A percentile compares a stretch with the other conserved stretches of the same genome.
Conservation (phyloP, 192 early-diverging fungal species). For the Chytriomyces confervae region DNA sequence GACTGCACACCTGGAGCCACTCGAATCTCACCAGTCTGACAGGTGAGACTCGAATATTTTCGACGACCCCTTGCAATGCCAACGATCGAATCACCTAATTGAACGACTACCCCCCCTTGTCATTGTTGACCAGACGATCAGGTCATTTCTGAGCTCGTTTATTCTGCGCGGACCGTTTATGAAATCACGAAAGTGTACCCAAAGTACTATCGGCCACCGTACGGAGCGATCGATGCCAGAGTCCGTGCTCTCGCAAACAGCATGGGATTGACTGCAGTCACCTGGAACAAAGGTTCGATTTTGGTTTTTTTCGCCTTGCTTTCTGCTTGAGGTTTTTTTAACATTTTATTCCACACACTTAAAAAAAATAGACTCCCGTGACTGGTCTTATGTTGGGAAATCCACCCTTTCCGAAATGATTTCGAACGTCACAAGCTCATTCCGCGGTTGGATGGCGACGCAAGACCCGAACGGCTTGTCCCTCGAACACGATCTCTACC, state of each 20-base stretch:
- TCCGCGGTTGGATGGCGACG: constrained; percentile 4
- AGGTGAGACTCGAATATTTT: background rate
- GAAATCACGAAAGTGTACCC: constrained; percentile 56
- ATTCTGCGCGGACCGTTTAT: constrained; percentile 60
- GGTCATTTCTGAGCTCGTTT: constrained; percentile 63
- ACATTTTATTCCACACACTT: too few relatives aligned
- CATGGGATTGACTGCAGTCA: constrained; percentile 52
- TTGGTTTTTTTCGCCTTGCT: too few relatives aligned
- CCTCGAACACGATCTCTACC: constrained; percentile 16
- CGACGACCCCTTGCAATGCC: background rate
- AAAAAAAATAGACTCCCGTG: too few relatives aligned
- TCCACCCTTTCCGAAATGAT: background rate
- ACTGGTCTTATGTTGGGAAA: constrained; percentile 22
- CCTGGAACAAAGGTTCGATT: constrained; percentile 42
- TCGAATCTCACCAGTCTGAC: background rate
- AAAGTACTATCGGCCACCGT: constrained; percentile 65
- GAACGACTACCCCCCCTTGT: background rate
- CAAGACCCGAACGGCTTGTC: background rate
- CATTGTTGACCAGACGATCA: constrained; percentile 42
- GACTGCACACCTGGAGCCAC: background rate
- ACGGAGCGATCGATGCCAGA: constrained; percentile 65
- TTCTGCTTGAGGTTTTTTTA: too few relatives aligned
- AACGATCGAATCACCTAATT: background rate
- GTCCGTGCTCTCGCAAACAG: constrained; percentile 59
- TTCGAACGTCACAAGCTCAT: background rate